phyloP scores from a whole-genome alignment of 2,329 filamentous ascomycete species.

The Alternaria novae-zelandiae region DNA sequence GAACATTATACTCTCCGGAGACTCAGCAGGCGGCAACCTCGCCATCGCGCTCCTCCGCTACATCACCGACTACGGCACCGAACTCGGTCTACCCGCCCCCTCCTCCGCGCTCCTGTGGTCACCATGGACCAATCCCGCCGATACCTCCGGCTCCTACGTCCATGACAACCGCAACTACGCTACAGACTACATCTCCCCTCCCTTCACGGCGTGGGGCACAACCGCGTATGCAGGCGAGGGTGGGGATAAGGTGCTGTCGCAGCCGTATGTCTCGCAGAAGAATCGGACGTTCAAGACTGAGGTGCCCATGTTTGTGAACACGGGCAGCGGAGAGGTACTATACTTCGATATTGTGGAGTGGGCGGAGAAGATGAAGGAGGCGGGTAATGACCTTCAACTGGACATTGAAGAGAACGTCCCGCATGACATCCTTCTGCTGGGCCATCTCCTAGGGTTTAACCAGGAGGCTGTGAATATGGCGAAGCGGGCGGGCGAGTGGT shows the following conservation, averaged over 20 bases:
- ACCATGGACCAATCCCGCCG: constrained; percentile 51
- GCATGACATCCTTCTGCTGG: constrained; percentile 57
- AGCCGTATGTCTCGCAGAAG: constrained; percentile 50
- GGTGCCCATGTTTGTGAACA: constrained; percentile 52
- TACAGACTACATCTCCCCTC: constrained; percentile 52
- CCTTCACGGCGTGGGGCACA: constrained; percentile 54
- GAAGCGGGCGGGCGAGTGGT: constrained; percentile 50
- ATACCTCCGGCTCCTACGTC: constrained; percentile 31
- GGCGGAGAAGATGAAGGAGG: constrained; percentile 45
- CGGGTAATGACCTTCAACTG: constrained; percentile 52
- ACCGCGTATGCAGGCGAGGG: constrained; percentile 38
- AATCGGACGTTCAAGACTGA: constrained; percentile 48
- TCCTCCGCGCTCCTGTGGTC: constrained; percentile 52
- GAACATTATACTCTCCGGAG: constrained; percentile 56
- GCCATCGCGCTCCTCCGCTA: constrained; percentile 56
- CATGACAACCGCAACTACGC: constrained; percentile 41
- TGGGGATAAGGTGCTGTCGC: constrained; percentile 12
- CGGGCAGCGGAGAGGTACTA: constrained; percentile 52
- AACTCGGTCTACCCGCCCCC: constrained; percentile 44
- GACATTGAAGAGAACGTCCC: constrained; percentile 51
- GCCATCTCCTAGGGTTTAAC: constrained; percentile 52
- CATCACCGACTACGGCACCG: constrained; percentile 49
- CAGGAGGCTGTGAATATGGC: constrained; percentile 44
- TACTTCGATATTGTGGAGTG: constrained; percentile 50
- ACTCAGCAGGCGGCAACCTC: constrained; percentile 59